Evolutionary conservation across 2,329 filamentous ascomycete genomes (phyloP).

Genomic region (Aspergillus novofumigatus): DNA sequence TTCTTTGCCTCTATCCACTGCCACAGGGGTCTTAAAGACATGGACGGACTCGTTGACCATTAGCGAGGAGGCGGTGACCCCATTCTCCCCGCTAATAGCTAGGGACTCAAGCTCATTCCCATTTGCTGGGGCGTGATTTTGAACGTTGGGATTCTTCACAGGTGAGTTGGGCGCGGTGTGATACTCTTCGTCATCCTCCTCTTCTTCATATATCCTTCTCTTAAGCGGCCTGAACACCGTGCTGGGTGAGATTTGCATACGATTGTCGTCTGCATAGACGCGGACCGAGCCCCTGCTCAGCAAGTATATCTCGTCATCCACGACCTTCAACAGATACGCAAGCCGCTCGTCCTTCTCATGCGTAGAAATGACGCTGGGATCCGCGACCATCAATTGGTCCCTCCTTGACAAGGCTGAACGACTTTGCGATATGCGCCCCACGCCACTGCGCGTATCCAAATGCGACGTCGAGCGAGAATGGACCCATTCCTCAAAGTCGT

Average conservation of each 20-base stretch:
- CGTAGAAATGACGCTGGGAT: slow-evolving; percentile 8
- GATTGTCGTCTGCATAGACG: slow-evolving; percentile 1
- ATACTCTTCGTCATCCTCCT: slow-evolving; percentile 25
- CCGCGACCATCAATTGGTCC: neutral
- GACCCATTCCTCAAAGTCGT: slow-evolving; percentile 31
- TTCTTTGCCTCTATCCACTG: neutral
- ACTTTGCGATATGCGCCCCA: slow-evolving; percentile 24
- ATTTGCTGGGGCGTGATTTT: neutral
- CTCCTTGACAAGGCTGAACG: slow-evolving; percentile 14
- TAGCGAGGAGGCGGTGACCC: neutral
- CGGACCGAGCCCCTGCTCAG: slow-evolving; percentile 18
- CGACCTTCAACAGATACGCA: slow-evolving; percentile 21
- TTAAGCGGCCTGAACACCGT: slow-evolving; percentile 4
- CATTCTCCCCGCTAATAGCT: neutral
- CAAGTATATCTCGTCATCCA: slow-evolving; percentile 33
- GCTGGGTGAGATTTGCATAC: slow-evolving; percentile 6
- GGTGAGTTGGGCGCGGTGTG: slow-evolving; percentile 31
- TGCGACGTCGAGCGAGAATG: slow-evolving; percentile 4
- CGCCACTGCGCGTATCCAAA: slow-evolving; percentile 13
- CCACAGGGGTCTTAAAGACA: slow-evolving; percentile 6
- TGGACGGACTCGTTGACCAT: neutral
- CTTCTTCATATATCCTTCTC: slow-evolving; percentile 16
- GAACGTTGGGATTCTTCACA: slow-evolving; percentile 9
- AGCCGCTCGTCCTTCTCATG: slow-evolving; percentile 24
- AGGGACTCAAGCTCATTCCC: neutral